Percentiles rank a stretch among this genome's conserved stretches.
These are phyloP conservation scores for Physcomitrium patens DNA, from an alignment of 225 moss, liverwort and hornwort genomes.

Conservation along the genomic window DNA sequence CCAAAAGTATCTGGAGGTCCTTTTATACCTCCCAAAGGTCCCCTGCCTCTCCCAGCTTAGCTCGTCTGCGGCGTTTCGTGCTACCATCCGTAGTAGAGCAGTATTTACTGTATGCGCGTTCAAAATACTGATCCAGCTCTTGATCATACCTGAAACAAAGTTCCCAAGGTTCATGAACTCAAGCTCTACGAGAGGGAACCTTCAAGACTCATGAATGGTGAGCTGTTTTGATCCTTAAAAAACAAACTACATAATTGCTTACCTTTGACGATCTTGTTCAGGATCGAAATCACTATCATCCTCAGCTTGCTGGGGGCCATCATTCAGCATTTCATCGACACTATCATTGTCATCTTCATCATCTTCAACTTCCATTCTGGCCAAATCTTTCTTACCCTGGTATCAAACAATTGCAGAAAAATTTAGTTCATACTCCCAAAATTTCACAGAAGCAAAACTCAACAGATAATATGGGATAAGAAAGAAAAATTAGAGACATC, in stretches of 20 bases:
- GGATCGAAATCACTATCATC: constrained; percentile 74
- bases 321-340: constrained; percentile 83
- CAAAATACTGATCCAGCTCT: constrained; percentile 90
- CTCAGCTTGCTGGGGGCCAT: constrained; percentile 45
- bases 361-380: constrained; percentile 71
- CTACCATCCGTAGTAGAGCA: constrained; percentile 91
- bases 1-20: not conserved
- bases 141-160: constrained; percentile 68
- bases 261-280: constrained; percentile 82
- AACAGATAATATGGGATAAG: not conserved
- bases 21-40: constrained; percentile 86
- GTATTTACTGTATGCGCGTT: constrained; percentile 89
- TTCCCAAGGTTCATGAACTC: constrained; percentile 13
- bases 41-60: constrained; percentile 79
- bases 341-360: constrained; percentile 53
- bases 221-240: not conserved
- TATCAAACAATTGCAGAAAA: not conserved
- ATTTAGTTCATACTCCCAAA: constrained; percentile 4
- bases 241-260: constrained; percentile 6
- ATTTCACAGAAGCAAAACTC: not conserved
- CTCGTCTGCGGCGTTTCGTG: constrained; percentile 86
- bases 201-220: not conserved
- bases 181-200: constrained; percentile 5
- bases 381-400: constrained; percentile 88
- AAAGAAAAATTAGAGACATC: not conserved